phyloP scores from a whole-genome alignment of 2,329 filamentous ascomycete genomes.

The Pseudogymnoascus pannorum region DNA sequence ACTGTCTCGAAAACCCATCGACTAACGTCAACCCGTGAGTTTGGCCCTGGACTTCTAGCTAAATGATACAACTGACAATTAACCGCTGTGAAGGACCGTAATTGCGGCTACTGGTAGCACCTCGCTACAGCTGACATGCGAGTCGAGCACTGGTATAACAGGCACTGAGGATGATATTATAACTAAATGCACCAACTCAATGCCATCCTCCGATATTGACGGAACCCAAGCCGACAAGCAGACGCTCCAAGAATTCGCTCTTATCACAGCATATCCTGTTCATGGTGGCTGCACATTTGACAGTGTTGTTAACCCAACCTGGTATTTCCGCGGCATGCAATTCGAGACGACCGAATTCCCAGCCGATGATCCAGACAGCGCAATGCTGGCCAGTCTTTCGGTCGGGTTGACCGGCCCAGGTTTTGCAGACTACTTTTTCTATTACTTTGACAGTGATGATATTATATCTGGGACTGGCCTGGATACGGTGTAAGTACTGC shows the following conservation, averaged over 20 bases:
- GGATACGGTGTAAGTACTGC: neutral
- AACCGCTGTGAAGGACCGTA: neutral
- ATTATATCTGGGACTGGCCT: neutral
- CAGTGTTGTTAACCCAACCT: neutral
- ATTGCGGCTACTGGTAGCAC: neutral
- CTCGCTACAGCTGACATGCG: neutral
- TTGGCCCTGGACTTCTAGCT: no score
- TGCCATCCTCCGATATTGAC: neutral
- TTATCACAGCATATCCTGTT: neutral
- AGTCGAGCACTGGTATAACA: neutral
- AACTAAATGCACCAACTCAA: neutral
- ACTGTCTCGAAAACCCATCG: neutral
- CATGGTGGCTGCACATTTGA: neutral
- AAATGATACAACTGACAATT: neutral
- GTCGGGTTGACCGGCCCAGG: neutral
- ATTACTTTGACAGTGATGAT: neutral
- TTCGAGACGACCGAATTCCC: neutral
- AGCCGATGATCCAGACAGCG: neutral
- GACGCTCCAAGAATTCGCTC: neutral
- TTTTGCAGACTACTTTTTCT: neutral
- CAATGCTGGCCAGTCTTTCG: neutral
- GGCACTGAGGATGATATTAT: neutral
- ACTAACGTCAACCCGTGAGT: neutral
- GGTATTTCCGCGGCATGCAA: neutral
- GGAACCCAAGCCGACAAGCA: neutral